phyloP scores from a whole-genome alignment of 192 early-diverging fungal genomes.

The Kickxella alabastrina region DNA sequence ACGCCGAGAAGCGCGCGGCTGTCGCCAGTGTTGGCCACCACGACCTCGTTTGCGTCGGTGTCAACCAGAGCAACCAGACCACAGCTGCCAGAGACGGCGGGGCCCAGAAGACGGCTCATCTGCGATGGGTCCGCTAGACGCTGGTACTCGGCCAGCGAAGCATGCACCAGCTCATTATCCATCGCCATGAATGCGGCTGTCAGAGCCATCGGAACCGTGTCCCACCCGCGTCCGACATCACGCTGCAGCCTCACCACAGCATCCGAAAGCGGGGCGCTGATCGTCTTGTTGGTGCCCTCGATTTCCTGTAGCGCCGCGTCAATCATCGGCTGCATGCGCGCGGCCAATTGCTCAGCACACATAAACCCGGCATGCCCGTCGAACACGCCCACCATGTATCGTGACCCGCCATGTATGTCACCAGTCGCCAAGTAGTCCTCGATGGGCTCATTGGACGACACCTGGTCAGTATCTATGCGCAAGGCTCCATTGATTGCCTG shows the following conservation, averaged over 20 bases:
- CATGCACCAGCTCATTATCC: slow-evolving; percentile 22
- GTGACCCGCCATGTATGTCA: background rate
- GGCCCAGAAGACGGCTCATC: slow-evolving; percentile 35
- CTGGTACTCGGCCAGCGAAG: slow-evolving; percentile 13
- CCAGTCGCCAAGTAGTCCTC: slow-evolving; percentile 42
- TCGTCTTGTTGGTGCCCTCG: background rate
- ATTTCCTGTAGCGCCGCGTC: slow-evolving; percentile 16
- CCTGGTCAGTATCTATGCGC: slow-evolving; percentile 46
- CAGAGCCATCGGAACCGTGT: slow-evolving; percentile 20
- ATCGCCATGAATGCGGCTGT: slow-evolving; percentile 17
- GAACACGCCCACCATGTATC: slow-evolving; percentile 37
- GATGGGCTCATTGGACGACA: slow-evolving; percentile 46
- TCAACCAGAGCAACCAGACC: slow-evolving; percentile 36
- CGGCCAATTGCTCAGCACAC: slow-evolving; percentile 33
- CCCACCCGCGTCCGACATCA: slow-evolving; percentile 30
- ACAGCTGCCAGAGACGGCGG: slow-evolving; percentile 31
- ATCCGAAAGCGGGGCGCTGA: background rate
- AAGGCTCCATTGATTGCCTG: slow-evolving; percentile 5
- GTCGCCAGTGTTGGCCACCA: slow-evolving; percentile 34
- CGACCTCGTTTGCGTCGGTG: slow-evolving; percentile 8
- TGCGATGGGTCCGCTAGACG: slow-evolving; percentile 5
- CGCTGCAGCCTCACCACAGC: slow-evolving; percentile 20
- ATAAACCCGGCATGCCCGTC: slow-evolving; percentile 32
- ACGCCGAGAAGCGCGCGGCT: slow-evolving; percentile 38
- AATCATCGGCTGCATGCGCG: slow-evolving; percentile 40